Evolutionary conservation across 352 stramenopile genomes (phyloP).

Genomic region (Phytophthora megakarya): DNA sequence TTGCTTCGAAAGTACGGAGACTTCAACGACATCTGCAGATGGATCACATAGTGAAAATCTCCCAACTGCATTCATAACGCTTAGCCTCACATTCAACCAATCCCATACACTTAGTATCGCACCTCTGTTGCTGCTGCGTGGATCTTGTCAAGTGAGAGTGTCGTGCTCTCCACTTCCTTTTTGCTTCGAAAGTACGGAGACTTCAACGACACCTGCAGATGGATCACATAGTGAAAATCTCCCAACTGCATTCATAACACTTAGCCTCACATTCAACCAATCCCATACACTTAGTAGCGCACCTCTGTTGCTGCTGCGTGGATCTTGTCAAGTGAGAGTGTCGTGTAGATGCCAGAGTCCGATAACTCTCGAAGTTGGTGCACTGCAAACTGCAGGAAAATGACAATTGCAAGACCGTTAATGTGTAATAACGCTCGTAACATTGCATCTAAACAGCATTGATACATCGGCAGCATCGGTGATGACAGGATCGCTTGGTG

Average conservation of each 20-base stretch:
- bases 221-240: conserved; percentile 83
- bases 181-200: conserved; percentile 78
- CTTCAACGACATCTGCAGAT: conserved; percentile 62
- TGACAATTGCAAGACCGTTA: background rate
- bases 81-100: background rate
- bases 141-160: conserved; percentile 55
- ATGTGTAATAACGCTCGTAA: background rate
- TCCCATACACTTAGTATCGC: background rate
- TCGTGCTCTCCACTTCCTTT: conserved; percentile 51
- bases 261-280: background rate
- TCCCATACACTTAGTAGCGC: background rate
- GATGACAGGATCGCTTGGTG: conserved; percentile 47
- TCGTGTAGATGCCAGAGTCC: conserved; percentile 76
- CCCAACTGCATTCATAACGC: conserved; percentile 28
- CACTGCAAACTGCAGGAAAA: conserved; percentile 57
- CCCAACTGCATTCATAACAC: conserved; percentile 41
- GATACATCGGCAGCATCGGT: conserved; percentile 46
- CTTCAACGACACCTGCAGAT: conserved; percentile 62
- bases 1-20: conserved; percentile 78
- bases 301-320: conserved; percentile 63
- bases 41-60: conserved; percentile 51
- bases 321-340: conserved; percentile 55
- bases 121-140: conserved; percentile 63
- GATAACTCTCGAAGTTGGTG: conserved; percentile 60
- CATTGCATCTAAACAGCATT: background rate